Evolutionary conservation across 2,329 filamentous ascomycete species (phyloP), one percentile per base, ranked within the genome.

Genomic region (Pleomassaria siparia): DNA sequence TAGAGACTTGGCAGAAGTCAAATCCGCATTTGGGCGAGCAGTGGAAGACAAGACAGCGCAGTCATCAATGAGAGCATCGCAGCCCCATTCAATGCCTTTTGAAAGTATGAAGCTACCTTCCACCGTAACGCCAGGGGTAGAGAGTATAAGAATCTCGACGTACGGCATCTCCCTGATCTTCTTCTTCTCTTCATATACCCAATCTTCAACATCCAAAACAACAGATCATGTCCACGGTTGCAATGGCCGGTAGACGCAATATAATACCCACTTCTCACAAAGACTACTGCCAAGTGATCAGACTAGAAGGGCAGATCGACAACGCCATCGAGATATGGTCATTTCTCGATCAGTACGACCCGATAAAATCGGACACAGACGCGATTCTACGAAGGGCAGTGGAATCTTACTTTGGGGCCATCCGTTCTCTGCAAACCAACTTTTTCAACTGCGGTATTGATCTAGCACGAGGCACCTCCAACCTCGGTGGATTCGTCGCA

Each of bases 251-350:
- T 3, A 29, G 40, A 43, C 24, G 25, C 12, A 6, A 30, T 8
- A 30, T 12, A 4, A 35, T 44, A 22, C n/a, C 42, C 15, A 46
- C 43, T 7, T 9, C 25, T 2, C 18, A 24, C 22, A 22, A 42
- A 12, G 35, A 9, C 3, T 53, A 32, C 40, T 49, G 47, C 43
- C n/a, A 16, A 22, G 40, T 53, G 12, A 36, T 53, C n/a, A 35
- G 46, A 16, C 35, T 47, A 7, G 50, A 53, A 44, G 49, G 49
- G 24, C 49, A 52, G 21, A 46, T 49, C 22, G 12, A 21, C 2
- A 24, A 39, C n/a, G 39, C 42, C 18, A 22, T 40, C 13, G 7
- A 40, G 9, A 37, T 49, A 5, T n/a, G 46, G 0, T 16, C 21
- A n/a, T 53, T 46, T 35, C 30, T 32, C 32, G 12, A n/a, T 18